Base-by-base conservation (phyloP, 805 yeast species). In the Aciculoconidium aculeatum region DNA sequence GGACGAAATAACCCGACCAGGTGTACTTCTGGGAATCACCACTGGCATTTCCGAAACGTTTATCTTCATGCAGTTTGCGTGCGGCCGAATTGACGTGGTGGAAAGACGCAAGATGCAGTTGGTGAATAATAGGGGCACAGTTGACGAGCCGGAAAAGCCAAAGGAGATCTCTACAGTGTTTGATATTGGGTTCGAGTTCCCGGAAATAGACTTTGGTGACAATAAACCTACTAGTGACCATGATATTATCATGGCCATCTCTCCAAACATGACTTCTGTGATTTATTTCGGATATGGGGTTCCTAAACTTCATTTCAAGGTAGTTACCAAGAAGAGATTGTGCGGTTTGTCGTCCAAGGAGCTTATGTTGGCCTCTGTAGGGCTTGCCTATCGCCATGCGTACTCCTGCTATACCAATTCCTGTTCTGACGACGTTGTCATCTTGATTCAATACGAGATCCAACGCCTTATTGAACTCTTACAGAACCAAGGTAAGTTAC, bases 341-440 rank as follows among this genome's bases (percentile, higher is more conserved):
- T 20, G 28, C 6, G 50, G 41, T 2, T 21, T 39, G 1, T 30
- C 54, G 3, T 44, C 57, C 0, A 62, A 63, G 3, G 57, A 60
- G 9, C 33, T 66, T 22, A 49, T 56, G n/a, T 41, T 65, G 2
- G 54, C 74, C 1, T 67, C 82, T 0, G 76, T 74, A 1, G 78
- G 75, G 0, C 53, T 84, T 28, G 84, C 94, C 0, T 63, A 70
- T 16, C 56, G 76, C 5, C 86, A 82, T 49, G 75, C 92, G 0
- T 67, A 70, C 31, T 73, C 87, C 0, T 83, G 88, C 42, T 82
- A 78, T 51, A 66, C 77, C 26, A 80, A 72, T 30, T 59, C 73
- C 6, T 70, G 74, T 32, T 68, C 80, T 4, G 94, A 85, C 44
- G 95, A 86, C 42, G 51, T 86, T 31, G 56, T 80, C 21, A 67